Percentiles rank a stretch among this genome's conserved stretches.
These are phyloP conservation scores for Saraca asoca DNA, from an alignment of 331 rosid species.

Conservation along the genomic window DNA sequence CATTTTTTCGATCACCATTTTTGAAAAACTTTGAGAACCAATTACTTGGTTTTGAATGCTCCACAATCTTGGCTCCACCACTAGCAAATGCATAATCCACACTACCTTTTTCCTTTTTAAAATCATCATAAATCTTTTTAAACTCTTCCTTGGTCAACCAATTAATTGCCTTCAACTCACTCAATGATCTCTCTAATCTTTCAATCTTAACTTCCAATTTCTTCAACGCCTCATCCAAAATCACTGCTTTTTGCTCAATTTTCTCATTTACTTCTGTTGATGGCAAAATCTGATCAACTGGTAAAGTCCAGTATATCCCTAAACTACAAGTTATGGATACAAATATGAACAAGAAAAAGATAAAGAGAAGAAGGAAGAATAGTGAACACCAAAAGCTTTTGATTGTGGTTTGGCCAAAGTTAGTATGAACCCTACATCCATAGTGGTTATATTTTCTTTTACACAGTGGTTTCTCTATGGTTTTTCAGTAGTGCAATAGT, in stretches of 20 bases:
- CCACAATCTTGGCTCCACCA: slow-evolving; percentile 66
- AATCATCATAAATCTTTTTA: slow-evolving; percentile 55
- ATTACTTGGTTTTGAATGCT: slow-evolving; percentile 67
- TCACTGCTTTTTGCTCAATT: slow-evolving; percentile 59
- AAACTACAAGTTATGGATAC: too few relatives aligned
- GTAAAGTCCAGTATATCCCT: too few relatives aligned
- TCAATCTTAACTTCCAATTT: slow-evolving; percentile 54
- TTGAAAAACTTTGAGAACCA: slow-evolving; percentile 47
- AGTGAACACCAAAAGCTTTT: too few relatives aligned
- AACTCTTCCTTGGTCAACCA: slow-evolving; percentile 81
- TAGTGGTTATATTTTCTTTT: too few relatives aligned
- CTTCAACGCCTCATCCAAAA: too few relatives aligned
- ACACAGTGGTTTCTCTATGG: too few relatives aligned
- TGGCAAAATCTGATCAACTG: too few relatives aligned
- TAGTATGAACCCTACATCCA: too few relatives aligned
- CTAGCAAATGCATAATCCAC: slow-evolving; percentile 76
- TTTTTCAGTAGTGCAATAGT: too few relatives aligned
- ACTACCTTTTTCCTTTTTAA: slow-evolving; percentile 47
- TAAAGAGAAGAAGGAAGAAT: too few relatives aligned
- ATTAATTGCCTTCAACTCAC: slow-evolving; percentile 53
- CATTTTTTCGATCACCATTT: slow-evolving; percentile 52
- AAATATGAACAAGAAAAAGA: too few relatives aligned
- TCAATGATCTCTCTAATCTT: slow-evolving; percentile 59
- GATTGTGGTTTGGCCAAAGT: too few relatives aligned
- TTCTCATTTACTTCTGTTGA: slow-evolving; percentile 54